Evolutionary conservation across 495 filamentous ascomycete species (phyloP).

Genomic region (Aspergillus steynii): DNA sequence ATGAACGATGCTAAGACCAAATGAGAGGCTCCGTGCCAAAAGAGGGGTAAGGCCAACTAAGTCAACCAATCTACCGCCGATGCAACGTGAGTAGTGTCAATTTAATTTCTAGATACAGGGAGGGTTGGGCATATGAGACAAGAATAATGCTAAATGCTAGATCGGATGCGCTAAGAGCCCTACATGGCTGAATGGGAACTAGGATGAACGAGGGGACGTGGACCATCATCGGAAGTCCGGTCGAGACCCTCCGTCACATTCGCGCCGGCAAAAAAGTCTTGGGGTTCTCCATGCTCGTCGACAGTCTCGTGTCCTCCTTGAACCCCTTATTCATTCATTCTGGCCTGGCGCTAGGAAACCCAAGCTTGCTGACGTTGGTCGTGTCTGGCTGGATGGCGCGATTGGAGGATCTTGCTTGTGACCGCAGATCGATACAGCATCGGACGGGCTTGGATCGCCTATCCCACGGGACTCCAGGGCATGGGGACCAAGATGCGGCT

Average conservation of each 20-base stretch:
- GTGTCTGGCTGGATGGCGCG: background rate
- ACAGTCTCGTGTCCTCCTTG: background rate
- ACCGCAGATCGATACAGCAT: constrained; percentile 6
- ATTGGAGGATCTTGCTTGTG: constrained; percentile 1
- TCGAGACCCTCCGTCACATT: background rate
- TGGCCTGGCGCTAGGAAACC: background rate
- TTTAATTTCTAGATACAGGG: constrained; percentile 11
- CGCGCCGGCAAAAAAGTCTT: background rate
- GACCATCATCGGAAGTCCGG: background rate
- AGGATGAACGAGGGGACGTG: background rate
- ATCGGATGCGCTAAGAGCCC: constrained; percentile 21
- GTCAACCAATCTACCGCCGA: background rate
- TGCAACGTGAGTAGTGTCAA: constrained; percentile 5
- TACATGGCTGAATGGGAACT: constrained; percentile 1
- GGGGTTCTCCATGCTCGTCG: background rate
- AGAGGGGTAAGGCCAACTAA: constrained; percentile 7
- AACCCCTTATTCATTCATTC: background rate
- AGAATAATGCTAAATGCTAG: constrained; percentile 17
- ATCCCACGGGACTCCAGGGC: constrained; percentile 93
- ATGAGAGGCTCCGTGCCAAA: background rate
- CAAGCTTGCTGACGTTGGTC: background rate
- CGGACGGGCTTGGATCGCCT: constrained; percentile 12
- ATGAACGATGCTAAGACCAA: constrained; percentile 2
- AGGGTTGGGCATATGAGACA: constrained; percentile 3
- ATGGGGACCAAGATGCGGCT: constrained; percentile 90